Conservation (phyloP, 2,329 filamentous ascomycete genomes). For the Xylaria arbuscula region DNA sequence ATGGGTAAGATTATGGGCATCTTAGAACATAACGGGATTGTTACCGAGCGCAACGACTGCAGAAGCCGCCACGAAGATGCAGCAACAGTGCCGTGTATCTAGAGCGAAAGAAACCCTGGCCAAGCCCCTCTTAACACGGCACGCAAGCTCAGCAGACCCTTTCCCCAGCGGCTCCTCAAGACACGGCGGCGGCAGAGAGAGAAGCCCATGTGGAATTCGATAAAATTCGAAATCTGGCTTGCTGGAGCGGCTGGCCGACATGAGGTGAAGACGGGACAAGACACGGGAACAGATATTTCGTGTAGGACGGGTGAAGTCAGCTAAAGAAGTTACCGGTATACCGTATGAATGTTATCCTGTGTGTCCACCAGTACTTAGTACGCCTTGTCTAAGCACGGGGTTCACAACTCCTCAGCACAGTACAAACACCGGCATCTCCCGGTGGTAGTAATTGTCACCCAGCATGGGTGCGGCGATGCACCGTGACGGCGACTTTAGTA, state of each 20-base stretch:
- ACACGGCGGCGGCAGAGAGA: constrained; percentile 1
- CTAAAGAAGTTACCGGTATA: constrained; percentile 22
- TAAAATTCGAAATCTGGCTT: constrained; percentile 7
- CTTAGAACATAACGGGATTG: constrained; percentile 15
- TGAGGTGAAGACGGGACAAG: constrained; percentile 19
- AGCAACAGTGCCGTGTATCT: constrained; percentile 17
- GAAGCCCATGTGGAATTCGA: constrained; percentile 14
- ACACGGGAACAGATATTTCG: constrained; percentile 23
- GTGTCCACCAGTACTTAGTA: no score
- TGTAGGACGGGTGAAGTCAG: constrained; percentile 6
- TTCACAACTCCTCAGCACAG: constrained; percentile 28
- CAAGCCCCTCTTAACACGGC: constrained; percentile 29
- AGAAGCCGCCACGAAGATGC: constrained; percentile 27
- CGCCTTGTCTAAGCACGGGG: constrained; percentile 10
- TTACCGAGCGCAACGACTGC: constrained; percentile 29
- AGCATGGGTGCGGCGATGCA: constrained; percentile 29
- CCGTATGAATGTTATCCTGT: constrained; percentile 20
- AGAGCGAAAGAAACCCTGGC: constrained; percentile 20
- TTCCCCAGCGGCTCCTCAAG: constrained; percentile 20
- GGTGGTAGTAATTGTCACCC: constrained; percentile 37
- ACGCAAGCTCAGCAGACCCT: constrained; percentile 16
- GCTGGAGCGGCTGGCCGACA: constrained; percentile 16
- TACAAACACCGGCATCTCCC: constrained; percentile 29
- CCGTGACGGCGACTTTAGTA: constrained; percentile 32
- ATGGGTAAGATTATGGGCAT: constrained; percentile 14